Evolutionary conservation across 495 filamentous ascomycete genomes (phyloP).

Genomic region (Parachaetomium inaequale): DNA sequence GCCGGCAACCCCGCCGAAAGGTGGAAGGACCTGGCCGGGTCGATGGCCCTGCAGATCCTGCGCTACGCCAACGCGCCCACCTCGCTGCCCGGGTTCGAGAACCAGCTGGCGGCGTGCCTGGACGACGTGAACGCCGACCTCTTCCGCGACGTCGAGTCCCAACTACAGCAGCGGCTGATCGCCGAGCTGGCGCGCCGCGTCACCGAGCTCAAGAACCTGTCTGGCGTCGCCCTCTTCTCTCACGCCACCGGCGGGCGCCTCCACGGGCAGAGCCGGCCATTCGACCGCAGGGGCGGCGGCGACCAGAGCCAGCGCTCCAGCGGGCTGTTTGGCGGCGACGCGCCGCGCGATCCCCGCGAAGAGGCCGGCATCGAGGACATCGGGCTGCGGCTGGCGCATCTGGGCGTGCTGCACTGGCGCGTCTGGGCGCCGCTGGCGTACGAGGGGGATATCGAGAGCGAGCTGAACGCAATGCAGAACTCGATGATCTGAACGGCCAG

Average conservation of each 20-base stretch:
- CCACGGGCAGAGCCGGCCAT: background rate
- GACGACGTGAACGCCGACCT: conserved; percentile 32
- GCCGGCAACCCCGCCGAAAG: conserved; percentile 33
- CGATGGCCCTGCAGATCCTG: conserved; percentile 51
- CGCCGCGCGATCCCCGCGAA: conserved; percentile 40
- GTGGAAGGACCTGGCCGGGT: conserved; percentile 42
- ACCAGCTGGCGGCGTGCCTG: conserved; percentile 36
- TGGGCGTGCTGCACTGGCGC: conserved; percentile 79
- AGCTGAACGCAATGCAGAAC: background rate
- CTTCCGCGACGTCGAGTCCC: conserved; percentile 40
- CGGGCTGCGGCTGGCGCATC: conserved; percentile 69
- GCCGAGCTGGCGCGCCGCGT: conserved; percentile 44
- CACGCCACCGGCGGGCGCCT: conserved; percentile 45
- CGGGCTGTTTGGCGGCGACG: conserved; percentile 23
- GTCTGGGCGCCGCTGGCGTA: conserved; percentile 77
- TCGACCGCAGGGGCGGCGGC: background rate
- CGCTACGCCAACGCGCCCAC: conserved; percentile 47
- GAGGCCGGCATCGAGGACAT: conserved; percentile 61
- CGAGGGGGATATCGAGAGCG: conserved; percentile 29
- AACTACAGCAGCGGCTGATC: conserved; percentile 41
- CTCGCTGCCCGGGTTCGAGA: conserved; percentile 45
- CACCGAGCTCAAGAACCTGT: conserved; percentile 48
- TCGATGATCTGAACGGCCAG: background rate
- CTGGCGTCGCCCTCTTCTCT: conserved; percentile 50
- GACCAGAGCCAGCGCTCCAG: conserved; percentile 21